Conservation (phyloP, 2,329 filamentous ascomycete genomes). For the Phyllosticta citribraziliensis region DNA sequence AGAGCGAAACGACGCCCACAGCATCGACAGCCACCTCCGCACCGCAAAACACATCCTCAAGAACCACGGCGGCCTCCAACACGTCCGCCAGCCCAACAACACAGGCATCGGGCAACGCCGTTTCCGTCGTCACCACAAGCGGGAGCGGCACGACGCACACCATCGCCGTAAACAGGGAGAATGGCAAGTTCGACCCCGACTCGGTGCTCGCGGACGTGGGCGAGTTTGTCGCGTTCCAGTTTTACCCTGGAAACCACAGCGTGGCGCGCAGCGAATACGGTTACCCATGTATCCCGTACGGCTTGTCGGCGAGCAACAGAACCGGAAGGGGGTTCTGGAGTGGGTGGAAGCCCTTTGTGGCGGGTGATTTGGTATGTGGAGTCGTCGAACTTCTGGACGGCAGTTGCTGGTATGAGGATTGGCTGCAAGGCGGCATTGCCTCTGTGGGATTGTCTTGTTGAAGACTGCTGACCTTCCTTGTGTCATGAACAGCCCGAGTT, state of each 20-base stretch:
- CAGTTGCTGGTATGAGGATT: background rate
- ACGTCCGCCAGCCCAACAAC: background rate
- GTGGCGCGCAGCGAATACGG: slow-evolving; percentile 32
- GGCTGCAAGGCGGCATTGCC: background rate
- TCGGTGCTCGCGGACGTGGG: background rate
- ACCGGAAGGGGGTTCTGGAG: background rate
- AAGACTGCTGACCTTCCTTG: background rate
- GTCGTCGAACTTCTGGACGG: background rate
- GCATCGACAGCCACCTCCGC: background rate
- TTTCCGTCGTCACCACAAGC: background rate
- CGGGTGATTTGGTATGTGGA: background rate
- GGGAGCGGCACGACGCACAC: background rate
- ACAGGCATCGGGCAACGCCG: background rate
- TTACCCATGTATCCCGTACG: slow-evolving; percentile 18
- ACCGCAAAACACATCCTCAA: background rate
- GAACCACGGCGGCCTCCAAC: background rate
- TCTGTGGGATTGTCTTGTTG: background rate
- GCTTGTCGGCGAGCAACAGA: background rate
- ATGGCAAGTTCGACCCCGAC: background rate
- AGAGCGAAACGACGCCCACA: background rate
- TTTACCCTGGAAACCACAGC: slow-evolving; percentile 34
- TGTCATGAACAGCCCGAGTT: slow-evolving; percentile 2
- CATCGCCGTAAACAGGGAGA: background rate
- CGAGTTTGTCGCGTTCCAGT: slow-evolving; percentile 30
- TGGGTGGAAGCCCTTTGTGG: slow-evolving; percentile 6